Conservation (phyloP, 2,329 filamentous ascomycete genomes). For the Pezicula rhizophila region DNA sequence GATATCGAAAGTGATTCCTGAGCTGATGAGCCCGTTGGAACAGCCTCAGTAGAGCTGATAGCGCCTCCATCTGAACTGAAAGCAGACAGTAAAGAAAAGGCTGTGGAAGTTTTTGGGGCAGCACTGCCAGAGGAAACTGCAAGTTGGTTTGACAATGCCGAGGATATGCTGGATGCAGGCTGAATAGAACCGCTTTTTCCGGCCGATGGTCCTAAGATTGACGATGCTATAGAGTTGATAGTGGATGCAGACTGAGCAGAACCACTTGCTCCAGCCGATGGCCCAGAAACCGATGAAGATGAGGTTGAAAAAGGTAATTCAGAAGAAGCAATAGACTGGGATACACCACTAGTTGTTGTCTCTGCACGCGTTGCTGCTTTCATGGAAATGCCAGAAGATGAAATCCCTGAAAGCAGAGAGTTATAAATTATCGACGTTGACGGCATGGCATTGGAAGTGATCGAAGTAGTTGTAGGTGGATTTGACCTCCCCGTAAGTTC, state of each 20-base stretch:
- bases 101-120: not conserved
- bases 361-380: not conserved
- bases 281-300: not conserved
- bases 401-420: not conserved
- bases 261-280: too few species aligned
- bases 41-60: not conserved
- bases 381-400: not conserved
- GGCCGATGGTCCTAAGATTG: too few species aligned
- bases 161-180: too few species aligned
- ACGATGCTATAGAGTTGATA: too few species aligned
- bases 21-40: not conserved
- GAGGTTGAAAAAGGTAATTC: not conserved
- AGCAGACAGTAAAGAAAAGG: not conserved
- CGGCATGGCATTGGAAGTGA: not conserved
- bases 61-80: not conserved
- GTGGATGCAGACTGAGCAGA: too few species aligned
- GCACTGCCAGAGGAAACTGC: not conserved
- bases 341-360: not conserved
- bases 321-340: not conserved
- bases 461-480: not conserved
- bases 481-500: not conserved
- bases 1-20: not conserved
- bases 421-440: not conserved
- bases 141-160: too few species aligned
- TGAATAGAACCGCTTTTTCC: too few species aligned